phyloP scores from a whole-genome alignment of 1,284 basidiomycete genomes.

The Apiotrichum brassicae region DNA sequence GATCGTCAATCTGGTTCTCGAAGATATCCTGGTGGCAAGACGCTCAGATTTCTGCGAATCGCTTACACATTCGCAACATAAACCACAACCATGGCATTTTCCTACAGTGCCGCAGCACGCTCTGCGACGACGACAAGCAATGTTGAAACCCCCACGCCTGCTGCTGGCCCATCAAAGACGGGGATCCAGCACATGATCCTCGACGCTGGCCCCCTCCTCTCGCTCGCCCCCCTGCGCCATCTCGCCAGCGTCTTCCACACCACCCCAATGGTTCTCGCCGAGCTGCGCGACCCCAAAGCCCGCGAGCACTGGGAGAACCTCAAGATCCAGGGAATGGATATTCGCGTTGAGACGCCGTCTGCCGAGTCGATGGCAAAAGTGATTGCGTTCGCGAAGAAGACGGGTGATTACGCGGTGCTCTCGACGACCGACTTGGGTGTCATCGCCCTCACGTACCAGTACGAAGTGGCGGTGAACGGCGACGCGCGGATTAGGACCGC shows the following conservation, averaged over 20 bases:
- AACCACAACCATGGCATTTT: constrained; percentile 12
- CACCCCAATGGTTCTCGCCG: constrained; percentile 79
- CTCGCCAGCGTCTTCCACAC: constrained; percentile 76
- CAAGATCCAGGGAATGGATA: constrained; percentile 57
- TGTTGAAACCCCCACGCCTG: neutral
- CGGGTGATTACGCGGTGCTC: constrained; percentile 90
- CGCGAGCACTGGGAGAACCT: constrained; percentile 76
- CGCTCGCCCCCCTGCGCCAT: constrained; percentile 74
- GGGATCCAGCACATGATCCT: constrained; percentile 70
- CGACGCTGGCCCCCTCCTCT: constrained; percentile 84
- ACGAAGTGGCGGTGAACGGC: constrained; percentile 57
- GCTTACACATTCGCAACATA: neutral
- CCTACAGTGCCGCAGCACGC: constrained; percentile 13
- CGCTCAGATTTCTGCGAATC: too few relatives aligned
- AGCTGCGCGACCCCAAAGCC: constrained; percentile 79
- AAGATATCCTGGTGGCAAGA: too few relatives aligned
- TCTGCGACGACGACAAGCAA: neutral
- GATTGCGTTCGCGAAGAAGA: constrained; percentile 86
- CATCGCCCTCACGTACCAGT: constrained; percentile 77
- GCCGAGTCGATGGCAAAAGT: constrained; percentile 70
- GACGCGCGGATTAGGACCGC: constrained; percentile 49
- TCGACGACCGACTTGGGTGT: constrained; percentile 88
- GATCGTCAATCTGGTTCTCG: too few relatives aligned
- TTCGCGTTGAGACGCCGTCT: constrained; percentile 67
- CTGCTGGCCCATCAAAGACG: constrained; percentile 1